Base-by-base conservation (phyloP, 257 asterid species). In the Primulina tabacum region DNA sequence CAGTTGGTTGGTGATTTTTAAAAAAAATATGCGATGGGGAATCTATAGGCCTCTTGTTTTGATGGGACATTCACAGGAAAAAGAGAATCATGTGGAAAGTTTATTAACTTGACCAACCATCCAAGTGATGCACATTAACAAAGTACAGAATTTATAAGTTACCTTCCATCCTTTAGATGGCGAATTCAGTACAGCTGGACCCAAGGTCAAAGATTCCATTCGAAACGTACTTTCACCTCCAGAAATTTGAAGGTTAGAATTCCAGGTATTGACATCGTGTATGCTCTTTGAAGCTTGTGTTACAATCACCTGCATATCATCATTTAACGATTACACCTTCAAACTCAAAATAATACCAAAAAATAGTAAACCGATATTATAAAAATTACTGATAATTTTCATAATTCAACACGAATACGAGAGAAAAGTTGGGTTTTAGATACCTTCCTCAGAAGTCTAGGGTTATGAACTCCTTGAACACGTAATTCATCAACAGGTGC, bases 401-500 rank as follows among this genome's bases (percentile, higher is more conserved):
- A 11, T 75, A 21, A 62, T 11, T 40, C 10, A 33, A 17, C 26
- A 67, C 30, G 53, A 24, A 71, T 12, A 43, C 33, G 20, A 21
- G 59, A 57, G 71, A 4, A 62, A 66, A 35, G 24, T 65, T 16
- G n/a, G 59, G 6, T 8, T 53, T 34, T 5, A 5, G 53, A 17
- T 68, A 89, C 96, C 92, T 82, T 89, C 81, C 92, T 82, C 65
- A 87, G 67, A 69, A 57, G 71, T 38, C 77, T 81, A 67, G 90
- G 92, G 68, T 85, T 79, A 77, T 76, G 69, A 73, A 89, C 77
- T 69, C 90, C 96, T 68, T 87, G 88, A 77, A 87, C 74, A 79
- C 58, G 95, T 29, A 87, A 80, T 77, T 85, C 94, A 75, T 89
- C 90, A 38, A 89, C 88, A 56, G 96, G 86, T 20, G 96, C 92